Percentiles rank a stretch among this genome's conserved stretches.
phyloP scores from a whole-genome alignment of 176 grass and related monocot species.

The Poa pratensis region DNA sequence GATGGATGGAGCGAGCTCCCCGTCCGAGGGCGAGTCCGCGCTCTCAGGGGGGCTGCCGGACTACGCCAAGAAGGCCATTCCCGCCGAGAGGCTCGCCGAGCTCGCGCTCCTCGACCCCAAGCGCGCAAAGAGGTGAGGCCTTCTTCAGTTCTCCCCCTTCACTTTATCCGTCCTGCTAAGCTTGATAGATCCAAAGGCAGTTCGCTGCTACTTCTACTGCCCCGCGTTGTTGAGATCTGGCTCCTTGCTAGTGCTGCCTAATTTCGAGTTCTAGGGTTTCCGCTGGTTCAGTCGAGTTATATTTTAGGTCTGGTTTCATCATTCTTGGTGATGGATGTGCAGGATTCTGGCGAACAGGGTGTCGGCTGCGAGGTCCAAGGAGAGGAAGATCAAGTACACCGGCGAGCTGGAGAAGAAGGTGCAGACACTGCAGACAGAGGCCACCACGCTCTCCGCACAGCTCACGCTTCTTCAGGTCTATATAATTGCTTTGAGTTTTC shows the following conservation, averaged over 20 bases:
- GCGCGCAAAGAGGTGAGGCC: conserved; percentile 78
- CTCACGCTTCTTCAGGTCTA: conserved; percentile 93
- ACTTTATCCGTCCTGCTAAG: neutral
- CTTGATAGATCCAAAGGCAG: conserved; percentile 13
- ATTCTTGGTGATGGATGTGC: conserved; percentile 3
- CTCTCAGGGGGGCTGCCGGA: conserved; percentile 47
- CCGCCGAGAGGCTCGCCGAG: conserved; percentile 77
- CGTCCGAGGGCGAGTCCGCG: conserved; percentile 79
- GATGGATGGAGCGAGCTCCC: conserved; percentile 72
- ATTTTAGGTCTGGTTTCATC: neutral
- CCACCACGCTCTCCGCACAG: conserved; percentile 94
- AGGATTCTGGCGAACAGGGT: conserved; percentile 97
- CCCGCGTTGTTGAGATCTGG: conserved; percentile 9
- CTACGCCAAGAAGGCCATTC: conserved; percentile 91
- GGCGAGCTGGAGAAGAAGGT: conserved; percentile 94
- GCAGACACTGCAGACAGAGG: conserved; percentile 97
- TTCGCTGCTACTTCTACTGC: neutral
- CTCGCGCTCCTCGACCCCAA: conserved; percentile 86
- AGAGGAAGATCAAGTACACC: conserved; percentile 94
- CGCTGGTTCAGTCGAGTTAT: neutral
- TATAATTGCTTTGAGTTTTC: conserved; percentile 2
- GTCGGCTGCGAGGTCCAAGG: conserved; percentile 93
- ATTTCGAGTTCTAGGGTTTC: conserved; percentile 3
- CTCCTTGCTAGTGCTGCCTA: neutral
- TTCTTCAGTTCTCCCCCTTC: neutral